These are phyloP conservation scores for Tolypocladium tundrense DNA, from an alignment of 2,329 filamentous ascomycete species.

Conservation along the genomic window DNA sequence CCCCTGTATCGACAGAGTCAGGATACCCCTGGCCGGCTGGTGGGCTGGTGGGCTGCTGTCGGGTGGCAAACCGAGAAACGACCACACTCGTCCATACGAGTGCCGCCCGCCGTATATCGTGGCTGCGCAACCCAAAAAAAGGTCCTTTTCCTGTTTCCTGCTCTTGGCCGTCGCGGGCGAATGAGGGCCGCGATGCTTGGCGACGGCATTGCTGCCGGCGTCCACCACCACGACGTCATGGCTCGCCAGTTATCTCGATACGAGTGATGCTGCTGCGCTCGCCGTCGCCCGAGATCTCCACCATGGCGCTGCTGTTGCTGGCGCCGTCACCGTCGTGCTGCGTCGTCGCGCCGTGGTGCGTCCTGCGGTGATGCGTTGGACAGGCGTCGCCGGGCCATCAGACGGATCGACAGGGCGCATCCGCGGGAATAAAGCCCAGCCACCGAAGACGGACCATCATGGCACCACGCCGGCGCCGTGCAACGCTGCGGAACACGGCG, in stretches of 20 bases:
- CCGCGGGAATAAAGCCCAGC: background rate
- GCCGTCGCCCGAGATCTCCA: background rate
- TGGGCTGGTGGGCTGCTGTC: background rate
- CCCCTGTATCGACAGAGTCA: background rate
- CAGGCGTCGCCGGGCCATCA: background rate
- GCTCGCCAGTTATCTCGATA: background rate
- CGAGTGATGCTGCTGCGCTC: background rate
- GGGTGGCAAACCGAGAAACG: background rate
- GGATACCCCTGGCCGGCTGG: background rate
- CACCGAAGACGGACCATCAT: background rate
- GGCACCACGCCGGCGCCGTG: background rate
- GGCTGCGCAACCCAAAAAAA: background rate
- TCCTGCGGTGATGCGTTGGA: background rate
- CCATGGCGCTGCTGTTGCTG: background rate
- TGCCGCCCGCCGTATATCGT: background rate
- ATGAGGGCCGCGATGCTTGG: no score
- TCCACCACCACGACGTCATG: background rate
- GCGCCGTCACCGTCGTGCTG: background rate
- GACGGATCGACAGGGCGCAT: background rate
- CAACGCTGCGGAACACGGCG: background rate
- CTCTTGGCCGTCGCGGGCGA: background rate
- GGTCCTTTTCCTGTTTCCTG: background rate
- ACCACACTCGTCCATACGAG: background rate
- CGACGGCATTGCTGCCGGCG: background rate
- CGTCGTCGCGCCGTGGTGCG: no score